Conservation (phyloP, 129 eudicot species). For the Dittrichia graveolens region DNA sequence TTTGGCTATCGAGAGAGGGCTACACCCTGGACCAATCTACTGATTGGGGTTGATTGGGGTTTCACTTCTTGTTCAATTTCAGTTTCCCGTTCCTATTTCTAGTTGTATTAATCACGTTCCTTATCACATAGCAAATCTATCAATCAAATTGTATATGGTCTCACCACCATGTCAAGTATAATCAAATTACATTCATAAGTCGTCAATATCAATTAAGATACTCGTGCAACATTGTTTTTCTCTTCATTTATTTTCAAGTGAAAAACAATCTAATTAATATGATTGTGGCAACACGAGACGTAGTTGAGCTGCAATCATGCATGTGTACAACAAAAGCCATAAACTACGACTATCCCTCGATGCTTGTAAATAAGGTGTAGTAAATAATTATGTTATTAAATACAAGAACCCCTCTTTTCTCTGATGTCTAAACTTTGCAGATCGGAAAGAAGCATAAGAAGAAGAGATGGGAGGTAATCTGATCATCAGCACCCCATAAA, state of each 20-base stretch:
- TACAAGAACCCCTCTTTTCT: background rate
- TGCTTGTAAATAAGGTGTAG: background rate
- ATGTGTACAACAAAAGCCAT: background rate
- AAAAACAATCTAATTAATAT: background rate
- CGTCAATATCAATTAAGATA: background rate
- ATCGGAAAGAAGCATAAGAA: conserved; percentile 6
- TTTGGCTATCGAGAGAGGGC: too few species aligned
- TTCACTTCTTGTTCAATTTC: too few species aligned
- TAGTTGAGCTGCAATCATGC: background rate
- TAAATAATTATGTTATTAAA: background rate
- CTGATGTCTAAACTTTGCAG: conserved; percentile 22
- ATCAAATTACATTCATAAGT: background rate
- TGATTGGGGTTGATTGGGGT: too few species aligned
- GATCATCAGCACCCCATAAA: background rate
- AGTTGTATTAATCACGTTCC: too few species aligned
- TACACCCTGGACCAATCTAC: too few species aligned
- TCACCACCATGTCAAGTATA: background rate
- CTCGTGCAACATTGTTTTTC: background rate
- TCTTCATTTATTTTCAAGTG: too few species aligned
- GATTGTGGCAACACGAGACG: background rate
- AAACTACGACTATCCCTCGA: background rate
- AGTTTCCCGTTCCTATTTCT: too few species aligned
- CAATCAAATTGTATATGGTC: background rate
- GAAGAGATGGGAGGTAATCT: background rate
- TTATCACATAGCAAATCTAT: too few species aligned